Evolutionary conservation across 2,329 filamentous ascomycete species (phyloP).

Genomic region (Xylariales sp.): DNA sequence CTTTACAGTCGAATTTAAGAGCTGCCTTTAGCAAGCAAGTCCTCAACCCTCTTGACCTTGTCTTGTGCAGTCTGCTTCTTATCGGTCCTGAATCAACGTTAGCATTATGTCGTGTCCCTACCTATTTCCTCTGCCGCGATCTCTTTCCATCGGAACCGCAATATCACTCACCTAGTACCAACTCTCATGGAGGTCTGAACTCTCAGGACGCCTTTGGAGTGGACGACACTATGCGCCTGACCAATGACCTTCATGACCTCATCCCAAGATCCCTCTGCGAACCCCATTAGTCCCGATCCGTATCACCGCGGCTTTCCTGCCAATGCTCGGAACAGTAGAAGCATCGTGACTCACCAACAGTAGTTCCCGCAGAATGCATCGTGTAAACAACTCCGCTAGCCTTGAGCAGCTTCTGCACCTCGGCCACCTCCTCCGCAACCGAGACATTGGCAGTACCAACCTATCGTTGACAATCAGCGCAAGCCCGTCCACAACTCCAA

Average conservation of each 20-base stretch:
- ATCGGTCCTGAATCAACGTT: slow-evolving; percentile 60
- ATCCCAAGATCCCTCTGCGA: slow-evolving; percentile 82
- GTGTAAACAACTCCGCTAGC: slow-evolving; percentile 75
- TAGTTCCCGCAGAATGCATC: slow-evolving; percentile 94
- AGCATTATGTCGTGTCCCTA: not conserved
- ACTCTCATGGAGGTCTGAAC: slow-evolving; percentile 88
- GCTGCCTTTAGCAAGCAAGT: slow-evolving; percentile 35
- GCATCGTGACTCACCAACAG: slow-evolving; percentile 62
- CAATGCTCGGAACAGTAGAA: no score
- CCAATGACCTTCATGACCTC: slow-evolving; percentile 79
- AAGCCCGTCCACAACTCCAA: no score
- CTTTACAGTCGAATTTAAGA: not conserved
- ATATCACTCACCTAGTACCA: slow-evolving; percentile 70
- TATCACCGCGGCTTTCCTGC: no score
- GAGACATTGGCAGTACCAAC: slow-evolving; percentile 75
- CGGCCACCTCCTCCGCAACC: slow-evolving; percentile 78
- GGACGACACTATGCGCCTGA: slow-evolving; percentile 76
- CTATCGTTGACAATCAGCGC: slow-evolving; percentile 39
- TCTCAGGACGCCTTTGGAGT: slow-evolving; percentile 69
- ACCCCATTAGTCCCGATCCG: not conserved
- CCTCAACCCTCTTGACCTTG: slow-evolving; percentile 64
- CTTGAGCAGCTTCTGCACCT: slow-evolving; percentile 80
- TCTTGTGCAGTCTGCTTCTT: slow-evolving; percentile 78
- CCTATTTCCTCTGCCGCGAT: not conserved
- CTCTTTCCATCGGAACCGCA: no score